Evolutionary conservation across 345 rosid species (phyloP).

Genomic region (Arabis hirsuta): DNA sequence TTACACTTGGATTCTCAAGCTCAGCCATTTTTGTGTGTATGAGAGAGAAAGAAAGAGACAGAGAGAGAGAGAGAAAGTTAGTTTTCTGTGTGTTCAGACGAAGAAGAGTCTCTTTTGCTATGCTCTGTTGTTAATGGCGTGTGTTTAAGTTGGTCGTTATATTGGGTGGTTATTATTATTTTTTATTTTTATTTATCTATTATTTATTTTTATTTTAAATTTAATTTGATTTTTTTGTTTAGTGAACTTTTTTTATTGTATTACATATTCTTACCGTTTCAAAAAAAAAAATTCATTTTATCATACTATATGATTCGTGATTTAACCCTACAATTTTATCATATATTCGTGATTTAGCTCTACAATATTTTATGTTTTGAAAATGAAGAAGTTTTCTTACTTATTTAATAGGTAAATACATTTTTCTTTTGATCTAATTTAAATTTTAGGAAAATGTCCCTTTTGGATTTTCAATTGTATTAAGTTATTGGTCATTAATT

Average conservation of each 20-base stretch:
- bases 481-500: constrained; percentile 18
- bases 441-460: constrained; percentile 21
- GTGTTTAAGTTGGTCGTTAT: constrained; percentile 49
- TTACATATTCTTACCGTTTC: too few species aligned
- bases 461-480: constrained; percentile 25
- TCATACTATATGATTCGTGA: too few species aligned
- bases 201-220: background rate
- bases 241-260: too few species aligned
- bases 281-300: too few species aligned
- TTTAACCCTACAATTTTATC: too few species aligned
- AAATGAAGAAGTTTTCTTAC: too few species aligned
- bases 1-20: constrained; percentile 62
- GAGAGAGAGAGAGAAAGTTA: constrained; percentile 20
- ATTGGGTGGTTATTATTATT: constrained; percentile 41
- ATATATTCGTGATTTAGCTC: too few species aligned
- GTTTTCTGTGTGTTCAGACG: constrained; percentile 19
- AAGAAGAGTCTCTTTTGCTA: constrained; percentile 21
- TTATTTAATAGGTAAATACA: background rate
- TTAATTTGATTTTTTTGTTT: background rate
- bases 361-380: too few species aligned
- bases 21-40: constrained; percentile 56
- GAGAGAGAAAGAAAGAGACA: constrained; percentile 15
- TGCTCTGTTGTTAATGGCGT: constrained; percentile 41
- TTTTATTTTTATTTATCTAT: background rate
- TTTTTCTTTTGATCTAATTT: background rate